Base-by-base conservation (phyloP, 176 grass and related monocot species). In the Rhipidocladum racemiflorum region DNA sequence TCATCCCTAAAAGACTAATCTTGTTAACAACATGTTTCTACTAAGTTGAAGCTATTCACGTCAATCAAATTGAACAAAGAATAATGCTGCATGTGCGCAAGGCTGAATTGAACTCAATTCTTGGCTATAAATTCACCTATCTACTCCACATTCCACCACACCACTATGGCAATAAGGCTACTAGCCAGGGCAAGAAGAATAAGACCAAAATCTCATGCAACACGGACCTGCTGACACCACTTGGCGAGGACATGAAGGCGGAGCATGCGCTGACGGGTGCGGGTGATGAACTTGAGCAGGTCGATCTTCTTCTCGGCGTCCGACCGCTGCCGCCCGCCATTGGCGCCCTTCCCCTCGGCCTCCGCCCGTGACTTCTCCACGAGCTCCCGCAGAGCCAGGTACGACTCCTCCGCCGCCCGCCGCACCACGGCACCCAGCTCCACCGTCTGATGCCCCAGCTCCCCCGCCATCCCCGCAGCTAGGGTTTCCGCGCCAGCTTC, bases 251-350 rank as follows among this genome's bases (percentile, higher is more conserved):
- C 97, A 62, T 99, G 93, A 64, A 99, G 91, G 35, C 97, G 97
- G 59, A 99, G 97, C 93, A 99, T 99, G 68, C 97, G 93, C 89
- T 99, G 97, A 75, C 93, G 91, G 1, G 93, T 99, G 43, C 89
- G 87, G n/a, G 78, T 81, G 11, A 99, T 90, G 85, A 99, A 99
- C 80, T 99, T 99, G 85, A 99, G 96, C 48, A 99, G 85, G 78
- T 99, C 96, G 1, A 95, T 95, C 91, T 99, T 99, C 87, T 99
- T 99, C 93, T 99, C 93, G 13, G 92, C 63, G 79, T 99, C 96
- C 4, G 96, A 99, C 10, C 90, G 78, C 86, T 88, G 87, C 54
- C 87, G 88, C 6, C 74, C 81, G 14, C 74, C 80, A 65, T 76
- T 45, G 30, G 74, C 79, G 62, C 73, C 73, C 49, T 90, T 90